A percentile compares a stretch with the other conserved stretches of the same genome.
phyloP scores from a whole-genome alignment of 768 basidiomycete species.

The Phylloporus sp. region DNA sequence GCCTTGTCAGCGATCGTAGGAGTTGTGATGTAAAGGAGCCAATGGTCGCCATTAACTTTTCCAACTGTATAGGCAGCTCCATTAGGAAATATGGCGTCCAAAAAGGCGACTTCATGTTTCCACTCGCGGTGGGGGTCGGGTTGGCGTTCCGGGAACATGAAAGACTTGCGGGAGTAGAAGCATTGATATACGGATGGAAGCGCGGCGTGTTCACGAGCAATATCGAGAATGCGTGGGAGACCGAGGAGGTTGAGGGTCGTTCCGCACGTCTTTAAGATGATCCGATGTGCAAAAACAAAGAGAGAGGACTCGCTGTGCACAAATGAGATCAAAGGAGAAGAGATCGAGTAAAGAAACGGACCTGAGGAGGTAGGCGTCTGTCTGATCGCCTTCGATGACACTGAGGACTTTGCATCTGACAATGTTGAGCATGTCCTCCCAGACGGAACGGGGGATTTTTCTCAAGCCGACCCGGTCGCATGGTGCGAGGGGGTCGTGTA shows the following conservation, averaged over 20 bases:
- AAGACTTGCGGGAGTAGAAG: conserved; percentile 97
- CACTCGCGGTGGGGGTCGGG: conserved; percentile 90
- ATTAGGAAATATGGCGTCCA: conserved; percentile 84
- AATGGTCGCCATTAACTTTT: conserved; percentile 97
- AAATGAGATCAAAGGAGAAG: conserved; percentile 3
- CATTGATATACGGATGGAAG: conserved; percentile 77
- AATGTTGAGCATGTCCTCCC: conserved; percentile 97
- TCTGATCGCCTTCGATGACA: conserved; percentile 81
- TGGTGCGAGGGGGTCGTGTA: conserved; percentile 43
- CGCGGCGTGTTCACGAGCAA: conserved; percentile 69
- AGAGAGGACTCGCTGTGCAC: conserved; percentile 89
- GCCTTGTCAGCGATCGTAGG: conserved; percentile 37
- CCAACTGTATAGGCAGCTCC: conserved; percentile 96
- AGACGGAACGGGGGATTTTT: conserved; percentile 65
- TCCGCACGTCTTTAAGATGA: conserved; percentile 98
- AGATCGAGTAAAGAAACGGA: conserved; percentile 36
- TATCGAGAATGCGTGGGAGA: conserved; percentile 90
- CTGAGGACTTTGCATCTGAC: conserved; percentile 96
- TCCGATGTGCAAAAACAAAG: conserved; percentile 89
- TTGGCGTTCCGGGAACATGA: conserved; percentile 99
- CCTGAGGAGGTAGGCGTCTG: conserved; percentile 96
- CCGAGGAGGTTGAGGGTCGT: conserved; percentile 97
- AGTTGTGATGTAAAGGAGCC: conserved; percentile 89
- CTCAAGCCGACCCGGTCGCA: conserved; percentile 65
- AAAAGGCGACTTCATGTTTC: conserved; percentile 87